Conservation (phyloP, 106 monocot species). For the Platanthera zijinensis region DNA sequence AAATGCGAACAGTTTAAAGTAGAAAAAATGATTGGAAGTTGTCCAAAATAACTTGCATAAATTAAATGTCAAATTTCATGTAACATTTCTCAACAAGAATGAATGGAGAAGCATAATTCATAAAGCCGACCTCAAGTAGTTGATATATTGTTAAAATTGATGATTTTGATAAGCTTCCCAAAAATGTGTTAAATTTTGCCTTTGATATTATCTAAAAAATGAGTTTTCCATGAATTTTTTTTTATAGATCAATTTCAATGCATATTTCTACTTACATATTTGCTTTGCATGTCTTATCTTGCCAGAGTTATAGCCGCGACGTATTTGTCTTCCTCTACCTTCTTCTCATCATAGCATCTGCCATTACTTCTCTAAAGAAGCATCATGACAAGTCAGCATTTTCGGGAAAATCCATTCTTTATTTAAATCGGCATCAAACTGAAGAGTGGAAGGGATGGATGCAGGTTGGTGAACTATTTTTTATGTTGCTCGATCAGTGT, state of each 20-base stretch:
- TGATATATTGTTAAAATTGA: background rate
- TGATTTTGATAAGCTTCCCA: background rate
- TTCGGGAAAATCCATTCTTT: slow-evolving; percentile 41
- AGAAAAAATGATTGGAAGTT: background rate
- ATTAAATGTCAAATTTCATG: background rate
- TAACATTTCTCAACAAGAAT: background rate
- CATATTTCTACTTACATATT: background rate
- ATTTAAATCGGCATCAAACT: slow-evolving; percentile 48
- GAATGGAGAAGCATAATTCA: background rate
- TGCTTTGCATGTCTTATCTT: slow-evolving; percentile 1
- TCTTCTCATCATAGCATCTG: slow-evolving; percentile 43
- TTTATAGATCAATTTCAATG: background rate
- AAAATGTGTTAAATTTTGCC: background rate
- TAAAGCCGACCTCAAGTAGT: background rate
- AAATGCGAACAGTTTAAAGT: background rate
- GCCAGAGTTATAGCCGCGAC: slow-evolving; percentile 42
- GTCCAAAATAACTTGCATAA: background rate
- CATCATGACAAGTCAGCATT: slow-evolving; percentile 44
- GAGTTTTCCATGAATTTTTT: background rate
- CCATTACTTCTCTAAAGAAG: slow-evolving; percentile 41
- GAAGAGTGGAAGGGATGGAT: slow-evolving; percentile 58
- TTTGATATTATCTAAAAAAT: background rate
- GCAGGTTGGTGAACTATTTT: slow-evolving; percentile 24
- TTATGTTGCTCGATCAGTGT: background rate
- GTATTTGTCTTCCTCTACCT: slow-evolving; percentile 44